phyloP scores from a whole-genome alignment of 148 eudicot species.

The Drosera capensis region DNA sequence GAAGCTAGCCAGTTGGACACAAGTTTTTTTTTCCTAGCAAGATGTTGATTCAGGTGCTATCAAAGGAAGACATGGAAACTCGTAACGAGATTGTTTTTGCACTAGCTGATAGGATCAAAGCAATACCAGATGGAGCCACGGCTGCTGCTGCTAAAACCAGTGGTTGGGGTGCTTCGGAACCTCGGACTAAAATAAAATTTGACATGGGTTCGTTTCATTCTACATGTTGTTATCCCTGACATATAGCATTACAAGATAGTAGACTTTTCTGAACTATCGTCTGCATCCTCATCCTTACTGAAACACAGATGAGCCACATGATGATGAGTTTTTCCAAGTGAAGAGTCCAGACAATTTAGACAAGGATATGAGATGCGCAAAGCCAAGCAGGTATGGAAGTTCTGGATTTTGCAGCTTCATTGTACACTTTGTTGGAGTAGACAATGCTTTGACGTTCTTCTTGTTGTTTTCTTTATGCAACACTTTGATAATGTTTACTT shows the following conservation, averaged over 20 bases:
- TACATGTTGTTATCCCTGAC: no score
- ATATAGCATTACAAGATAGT: no score
- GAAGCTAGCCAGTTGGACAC: no score
- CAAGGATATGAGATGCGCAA: conserved; percentile 88
- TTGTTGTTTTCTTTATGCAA: neutral
- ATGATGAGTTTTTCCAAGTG: conserved; percentile 60
- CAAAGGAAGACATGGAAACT: conserved; percentile 58
- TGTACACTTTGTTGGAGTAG: no score
- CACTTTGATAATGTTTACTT: neutral
- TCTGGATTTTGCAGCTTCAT: no score
- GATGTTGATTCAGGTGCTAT: no score
- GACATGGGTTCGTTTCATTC: no score
- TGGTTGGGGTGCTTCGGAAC: conserved; percentile 35
- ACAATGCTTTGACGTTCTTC: neutral
- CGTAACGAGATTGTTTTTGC: conserved; percentile 69
- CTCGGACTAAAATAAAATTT: conserved; percentile 54
- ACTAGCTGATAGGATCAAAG: conserved; percentile 65
- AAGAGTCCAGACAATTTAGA: conserved; percentile 61
- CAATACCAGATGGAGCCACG: conserved; percentile 56
- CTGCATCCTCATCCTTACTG: no score
- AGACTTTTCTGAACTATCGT: no score
- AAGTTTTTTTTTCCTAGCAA: no score
- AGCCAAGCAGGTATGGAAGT: conserved; percentile 62
- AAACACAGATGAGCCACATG: conserved; percentile 37
- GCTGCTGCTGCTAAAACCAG: conserved; percentile 23